Percentiles rank a stretch among this genome's conserved stretches.
Conservation (phyloP, 108 stramenopile genomes). For the Skeletonema potamos region DNA sequence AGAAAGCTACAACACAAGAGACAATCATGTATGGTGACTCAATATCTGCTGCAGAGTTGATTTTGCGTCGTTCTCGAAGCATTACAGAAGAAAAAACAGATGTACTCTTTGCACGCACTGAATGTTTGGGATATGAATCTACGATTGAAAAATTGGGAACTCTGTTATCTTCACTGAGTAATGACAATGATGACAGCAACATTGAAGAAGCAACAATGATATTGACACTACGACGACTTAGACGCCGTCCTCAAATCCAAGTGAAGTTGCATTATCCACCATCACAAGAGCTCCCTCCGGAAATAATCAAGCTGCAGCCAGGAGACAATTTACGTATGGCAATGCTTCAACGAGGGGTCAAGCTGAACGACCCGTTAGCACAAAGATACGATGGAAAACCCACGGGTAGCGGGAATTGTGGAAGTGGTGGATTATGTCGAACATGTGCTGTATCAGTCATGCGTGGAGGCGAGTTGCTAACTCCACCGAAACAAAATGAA, state of each 20-base stretch:
- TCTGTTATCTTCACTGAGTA: constrained; percentile 11
- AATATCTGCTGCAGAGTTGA: constrained; percentile 22
- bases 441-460: constrained; percentile 69
- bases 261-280: constrained; percentile 44
- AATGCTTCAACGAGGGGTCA: constrained; percentile 41
- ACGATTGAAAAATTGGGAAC: constrained; percentile 30
- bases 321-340: constrained; percentile 52
- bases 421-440: constrained; percentile 65
- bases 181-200: background rate
- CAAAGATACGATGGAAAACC: constrained; percentile 38
- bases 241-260: constrained; percentile 42
- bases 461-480: constrained; percentile 58
- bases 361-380: constrained; percentile 49
- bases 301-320: constrained; percentile 18
- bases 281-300: constrained; percentile 15
- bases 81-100: constrained; percentile 23
- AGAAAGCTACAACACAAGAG: background rate
- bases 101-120: constrained; percentile 37
- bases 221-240: constrained; percentile 30
- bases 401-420: constrained; percentile 57
- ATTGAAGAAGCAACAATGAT: constrained; percentile 13
- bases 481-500: constrained; percentile 52
- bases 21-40: constrained; percentile 40
- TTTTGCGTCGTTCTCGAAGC: background rate
- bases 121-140: constrained; percentile 70